Conservation (phyloP, 140 eudicot species). For the Cichorium intybus region DNA sequence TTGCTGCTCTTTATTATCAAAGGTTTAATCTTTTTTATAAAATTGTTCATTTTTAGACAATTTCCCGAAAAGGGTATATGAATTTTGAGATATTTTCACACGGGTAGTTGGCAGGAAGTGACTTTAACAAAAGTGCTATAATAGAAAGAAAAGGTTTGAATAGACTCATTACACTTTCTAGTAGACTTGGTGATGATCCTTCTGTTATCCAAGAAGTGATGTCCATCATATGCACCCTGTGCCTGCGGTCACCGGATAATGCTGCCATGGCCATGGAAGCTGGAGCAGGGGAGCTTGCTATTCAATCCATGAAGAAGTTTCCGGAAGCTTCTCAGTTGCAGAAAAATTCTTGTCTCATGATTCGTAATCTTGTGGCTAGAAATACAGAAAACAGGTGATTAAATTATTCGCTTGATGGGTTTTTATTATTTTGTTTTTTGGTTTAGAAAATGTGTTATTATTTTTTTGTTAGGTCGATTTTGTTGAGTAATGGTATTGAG, state of each 20-base stretch:
- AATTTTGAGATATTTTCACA: constrained; percentile 3
- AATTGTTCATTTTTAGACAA: neutral
- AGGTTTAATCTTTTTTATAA: constrained; percentile 40
- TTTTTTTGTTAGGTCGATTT: constrained; percentile 45
- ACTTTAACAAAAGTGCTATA: constrained; percentile 69
- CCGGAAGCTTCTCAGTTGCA: constrained; percentile 73
- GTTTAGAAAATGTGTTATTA: neutral
- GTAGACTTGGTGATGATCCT: constrained; percentile 79
- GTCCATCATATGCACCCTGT: constrained; percentile 79
- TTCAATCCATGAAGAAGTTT: constrained; percentile 74
- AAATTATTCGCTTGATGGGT: neutral
- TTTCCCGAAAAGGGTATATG: neutral
- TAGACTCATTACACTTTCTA: constrained; percentile 61
- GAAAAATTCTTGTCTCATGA: constrained; percentile 85
- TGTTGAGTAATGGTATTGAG: constrained; percentile 82
- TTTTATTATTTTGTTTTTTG: neutral
- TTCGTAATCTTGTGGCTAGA: constrained; percentile 87
- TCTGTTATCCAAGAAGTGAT: constrained; percentile 92
- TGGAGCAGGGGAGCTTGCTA: constrained; percentile 97
- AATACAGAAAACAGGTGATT: constrained; percentile 83
- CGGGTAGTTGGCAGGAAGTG: constrained; percentile 95
- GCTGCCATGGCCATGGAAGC: constrained; percentile 89
- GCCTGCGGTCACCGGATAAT: constrained; percentile 74
- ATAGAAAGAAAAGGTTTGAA: constrained; percentile 77
- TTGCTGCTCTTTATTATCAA: constrained; percentile 73